Base-by-base conservation (phyloP, 768 basidiomycete genomes). In the Boletus speciosus region DNA sequence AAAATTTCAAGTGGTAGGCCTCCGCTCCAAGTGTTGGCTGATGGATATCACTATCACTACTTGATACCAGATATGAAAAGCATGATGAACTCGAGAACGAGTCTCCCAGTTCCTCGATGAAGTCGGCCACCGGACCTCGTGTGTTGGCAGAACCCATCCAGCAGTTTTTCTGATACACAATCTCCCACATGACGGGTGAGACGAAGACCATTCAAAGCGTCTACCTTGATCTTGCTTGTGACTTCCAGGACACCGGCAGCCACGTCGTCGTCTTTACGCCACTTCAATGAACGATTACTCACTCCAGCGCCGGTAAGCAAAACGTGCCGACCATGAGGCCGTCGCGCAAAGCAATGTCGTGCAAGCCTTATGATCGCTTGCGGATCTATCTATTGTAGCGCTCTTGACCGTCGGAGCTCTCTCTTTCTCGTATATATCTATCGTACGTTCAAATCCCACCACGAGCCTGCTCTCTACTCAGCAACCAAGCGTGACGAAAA, bases 291-390 rank as follows among this genome's bases (percentile, higher is more conserved):
- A 56, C 54, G n/a, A 63, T 69, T 69, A 71, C 69, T 64, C 55
- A 49, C 55, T 49, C 46, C 53, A 59, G 54, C 65, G 14, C 59
- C 59, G 60, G 65, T 66, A 67, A 66, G 65, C 61, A 59, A 56
- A 72, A 69, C 69, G 71, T 70, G 69, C 61, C 46, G 7, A 58
- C 48, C 69, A 72, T 55, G 69, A 70, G 70, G 69, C 60, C 31
- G 55, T 59, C 50, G 42, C 41, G 59, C 58, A 58, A 47, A 57
- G 46, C 25, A 55, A 57, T 32, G 49, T 49, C 60, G 41, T 59
- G 59, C 60, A 58, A 52, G 59, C 53, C 59, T 55, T 64, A 56
- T 60, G 58, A 66, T 64, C 46, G 51, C 55, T 53, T 57, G 61
- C 56, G 61, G 59, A 70, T 60, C 59, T 37, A 59, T 55, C 60